A percentile compares a stretch with the other conserved stretches of the same genome.
Evolutionary conservation across 1,284 basidiomycete genomes (phyloP).

Genomic region (Trichosporon sp.): DNA sequence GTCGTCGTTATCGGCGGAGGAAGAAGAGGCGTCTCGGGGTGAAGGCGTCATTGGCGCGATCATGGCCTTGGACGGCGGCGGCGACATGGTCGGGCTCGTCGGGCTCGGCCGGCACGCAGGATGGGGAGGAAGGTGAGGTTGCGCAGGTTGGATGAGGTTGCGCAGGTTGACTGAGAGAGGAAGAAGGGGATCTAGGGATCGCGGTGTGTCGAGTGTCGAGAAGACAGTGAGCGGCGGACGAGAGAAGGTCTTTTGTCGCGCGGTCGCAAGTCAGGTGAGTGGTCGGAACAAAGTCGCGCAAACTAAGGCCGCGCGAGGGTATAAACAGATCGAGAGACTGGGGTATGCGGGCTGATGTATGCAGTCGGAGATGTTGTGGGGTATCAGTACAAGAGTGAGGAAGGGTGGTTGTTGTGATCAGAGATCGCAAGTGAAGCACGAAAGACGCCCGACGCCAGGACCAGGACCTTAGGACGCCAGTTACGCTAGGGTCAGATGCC

Average conservation of each 20-base stretch:
- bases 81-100: constrained; percentile 4
- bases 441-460: neutral
- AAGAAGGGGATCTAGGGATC: neutral
- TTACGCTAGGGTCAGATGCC: constrained; percentile 7
- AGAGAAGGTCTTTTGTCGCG: neutral
- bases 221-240: neutral
- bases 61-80: neutral
- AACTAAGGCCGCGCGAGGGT: neutral
- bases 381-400: neutral
- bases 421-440: neutral
- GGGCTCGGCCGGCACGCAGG: neutral
- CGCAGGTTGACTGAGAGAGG: neutral
- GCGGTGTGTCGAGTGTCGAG: neutral
- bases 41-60: neutral
- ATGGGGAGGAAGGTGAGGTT: no score
- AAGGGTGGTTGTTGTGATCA: constrained; percentile 7
- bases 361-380: neutral
- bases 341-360: neutral
- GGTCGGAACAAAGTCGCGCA: neutral
- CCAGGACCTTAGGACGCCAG: no score
- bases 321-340: neutral
- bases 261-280: neutral
- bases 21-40: neutral
- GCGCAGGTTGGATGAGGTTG: neutral
- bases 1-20: constrained; percentile 4